phyloP scores from a whole-genome alignment of 495 filamentous ascomycete species.

The Opeltia flavorubescens region DNA sequence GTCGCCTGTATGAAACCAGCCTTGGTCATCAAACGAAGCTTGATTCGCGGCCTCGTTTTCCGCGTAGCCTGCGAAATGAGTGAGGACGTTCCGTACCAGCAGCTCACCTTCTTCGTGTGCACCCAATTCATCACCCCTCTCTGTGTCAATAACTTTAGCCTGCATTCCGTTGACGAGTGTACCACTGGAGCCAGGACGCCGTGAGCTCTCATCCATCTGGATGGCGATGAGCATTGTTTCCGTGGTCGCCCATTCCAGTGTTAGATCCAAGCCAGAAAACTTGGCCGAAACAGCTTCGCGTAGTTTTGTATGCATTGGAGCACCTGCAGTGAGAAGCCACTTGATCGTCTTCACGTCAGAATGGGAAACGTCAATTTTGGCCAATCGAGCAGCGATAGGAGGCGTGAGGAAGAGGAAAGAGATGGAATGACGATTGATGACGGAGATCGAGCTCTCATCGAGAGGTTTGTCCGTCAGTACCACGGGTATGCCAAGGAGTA shows the following conservation, averaged over 20 bases:
- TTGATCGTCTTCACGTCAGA: slow-evolving; percentile 14
- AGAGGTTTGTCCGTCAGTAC: slow-evolving; percentile 10
- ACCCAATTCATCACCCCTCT: slow-evolving; percentile 11
- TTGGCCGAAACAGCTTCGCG: slow-evolving; percentile 10
- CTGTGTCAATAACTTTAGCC: slow-evolving; percentile 12
- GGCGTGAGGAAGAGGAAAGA: slow-evolving; percentile 17
- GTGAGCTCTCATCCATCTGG: slow-evolving; percentile 13
- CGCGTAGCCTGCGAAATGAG: slow-evolving; percentile 7
- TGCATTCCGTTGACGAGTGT: slow-evolving; percentile 16
- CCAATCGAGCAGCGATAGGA: slow-evolving; percentile 13
- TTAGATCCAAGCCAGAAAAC: slow-evolving; percentile 11
- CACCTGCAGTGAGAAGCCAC: slow-evolving; percentile 18
- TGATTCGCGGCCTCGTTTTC: not conserved
- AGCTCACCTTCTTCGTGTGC: slow-evolving; percentile 13
- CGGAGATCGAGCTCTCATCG: slow-evolving; percentile 8
- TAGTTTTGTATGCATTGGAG: slow-evolving; percentile 14
- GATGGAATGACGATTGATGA: slow-evolving; percentile 12
- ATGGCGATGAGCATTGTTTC: slow-evolving; percentile 18
- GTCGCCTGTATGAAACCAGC: slow-evolving; percentile 1
- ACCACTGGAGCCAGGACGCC: slow-evolving; percentile 12
- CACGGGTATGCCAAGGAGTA: slow-evolving; percentile 17
- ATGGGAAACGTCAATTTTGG: slow-evolving; percentile 5
- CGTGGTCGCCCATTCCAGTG: slow-evolving; percentile 16
- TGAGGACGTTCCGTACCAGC: slow-evolving; percentile 12
- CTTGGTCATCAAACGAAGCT: not conserved